Conservation (phyloP, 495 filamentous ascomycete species). For the Bryoglossum gracile region DNA sequence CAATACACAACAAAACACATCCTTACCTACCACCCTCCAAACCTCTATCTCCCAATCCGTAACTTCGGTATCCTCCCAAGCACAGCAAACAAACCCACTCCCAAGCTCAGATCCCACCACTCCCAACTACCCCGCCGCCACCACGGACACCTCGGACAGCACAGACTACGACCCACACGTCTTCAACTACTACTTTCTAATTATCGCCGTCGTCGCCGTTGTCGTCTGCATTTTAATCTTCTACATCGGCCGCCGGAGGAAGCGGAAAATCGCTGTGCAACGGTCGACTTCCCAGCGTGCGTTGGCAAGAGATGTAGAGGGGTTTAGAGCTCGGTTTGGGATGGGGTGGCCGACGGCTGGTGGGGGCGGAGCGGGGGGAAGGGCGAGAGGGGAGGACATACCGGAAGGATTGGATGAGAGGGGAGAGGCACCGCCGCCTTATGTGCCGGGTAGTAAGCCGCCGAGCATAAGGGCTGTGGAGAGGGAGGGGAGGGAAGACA, state of each 20-base stretch:
- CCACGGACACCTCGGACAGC: not conserved
- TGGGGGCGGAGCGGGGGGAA: not conserved
- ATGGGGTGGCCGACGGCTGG: not conserved
- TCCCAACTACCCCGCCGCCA: conserved; percentile 3
- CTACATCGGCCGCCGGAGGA: conserved; percentile 15
- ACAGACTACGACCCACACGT: conserved; percentile 14
- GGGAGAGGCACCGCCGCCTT: conserved; percentile 52
- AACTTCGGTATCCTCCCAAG: no score
- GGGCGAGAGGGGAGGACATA: conserved; percentile 1
- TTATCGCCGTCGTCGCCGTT: conserved; percentile 16
- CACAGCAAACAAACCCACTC: not conserved
- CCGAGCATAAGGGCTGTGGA: conserved; percentile 21
- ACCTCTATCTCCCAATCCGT: no score
- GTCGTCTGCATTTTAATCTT: conserved; percentile 26
- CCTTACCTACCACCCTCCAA: no score
- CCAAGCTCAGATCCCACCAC: conserved; percentile 1
- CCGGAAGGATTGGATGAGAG: conserved; percentile 47
- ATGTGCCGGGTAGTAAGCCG: conserved; percentile 29
- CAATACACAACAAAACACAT: no score
- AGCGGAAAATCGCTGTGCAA: conserved; percentile 14
- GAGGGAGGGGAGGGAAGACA: not conserved
- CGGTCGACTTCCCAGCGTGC: conserved; percentile 19
- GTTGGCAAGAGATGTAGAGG: conserved; percentile 25
- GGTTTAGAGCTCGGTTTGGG: conserved; percentile 13
- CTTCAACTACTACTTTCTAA: conserved; percentile 31